Conservation (phyloP, 1,284 basidiomycete species). For the Moniliophthora roreri region DNA sequence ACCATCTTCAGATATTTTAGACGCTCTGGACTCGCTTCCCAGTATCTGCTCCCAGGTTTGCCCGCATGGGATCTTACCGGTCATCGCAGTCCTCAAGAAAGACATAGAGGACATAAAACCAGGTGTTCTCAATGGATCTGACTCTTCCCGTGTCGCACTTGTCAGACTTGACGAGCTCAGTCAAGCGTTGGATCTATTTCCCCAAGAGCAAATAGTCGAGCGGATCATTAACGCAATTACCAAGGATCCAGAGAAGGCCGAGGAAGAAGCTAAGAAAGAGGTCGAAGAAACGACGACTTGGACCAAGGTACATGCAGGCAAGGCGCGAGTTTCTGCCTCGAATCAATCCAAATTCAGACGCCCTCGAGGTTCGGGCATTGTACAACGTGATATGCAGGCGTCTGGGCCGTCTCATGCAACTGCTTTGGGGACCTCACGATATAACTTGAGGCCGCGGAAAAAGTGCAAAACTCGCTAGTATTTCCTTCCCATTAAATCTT, state of each 20-base stretch:
- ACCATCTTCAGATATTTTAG: neutral
- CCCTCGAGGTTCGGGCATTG: too few relatives aligned
- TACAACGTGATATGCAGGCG: too few relatives aligned
- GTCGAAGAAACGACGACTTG: too few relatives aligned
- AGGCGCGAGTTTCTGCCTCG: too few relatives aligned
- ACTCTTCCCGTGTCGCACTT: neutral
- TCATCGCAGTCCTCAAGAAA: neutral
- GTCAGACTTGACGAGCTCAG: neutral
- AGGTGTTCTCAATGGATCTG: neutral
- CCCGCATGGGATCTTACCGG: neutral
- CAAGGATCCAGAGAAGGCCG: neutral
- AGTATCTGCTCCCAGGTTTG: neutral
- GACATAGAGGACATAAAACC: neutral
- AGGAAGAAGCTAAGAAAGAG: too few relatives aligned
- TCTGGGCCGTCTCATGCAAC: too few relatives aligned
- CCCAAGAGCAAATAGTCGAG: neutral
- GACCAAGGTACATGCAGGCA: too few relatives aligned
- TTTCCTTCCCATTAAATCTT: too few relatives aligned
- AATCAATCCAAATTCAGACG: too few relatives aligned
- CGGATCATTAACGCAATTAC: neutral
- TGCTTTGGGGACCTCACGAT: too few relatives aligned
- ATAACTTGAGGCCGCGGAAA: too few relatives aligned
- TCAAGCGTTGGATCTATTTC: neutral
- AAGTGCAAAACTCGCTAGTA: too few relatives aligned
- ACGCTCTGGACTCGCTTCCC: neutral